Base-by-base conservation (phyloP, 306 rosid species). In the Echinosophora koreensis region DNA sequence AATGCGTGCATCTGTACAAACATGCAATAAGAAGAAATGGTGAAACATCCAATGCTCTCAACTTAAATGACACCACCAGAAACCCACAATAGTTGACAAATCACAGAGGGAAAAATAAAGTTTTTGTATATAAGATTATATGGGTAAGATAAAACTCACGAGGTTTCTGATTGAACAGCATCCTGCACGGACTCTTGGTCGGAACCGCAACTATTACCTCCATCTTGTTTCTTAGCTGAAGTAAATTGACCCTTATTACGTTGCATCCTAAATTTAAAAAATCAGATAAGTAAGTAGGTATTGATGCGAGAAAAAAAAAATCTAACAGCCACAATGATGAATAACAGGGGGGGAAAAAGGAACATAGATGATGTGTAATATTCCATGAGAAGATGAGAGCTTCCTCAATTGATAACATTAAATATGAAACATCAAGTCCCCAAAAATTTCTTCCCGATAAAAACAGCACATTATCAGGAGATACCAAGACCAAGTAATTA, bases 181-280 rank as follows among this genome's bases (percentile, higher is more conserved):
- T 90, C 97, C 71, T 88, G 98, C 57, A 89, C 93, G 0, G 87
- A 84, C 83, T 94, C 98, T 42, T 81, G 92, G 80, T 86, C 90
- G 66, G 82, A 14, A 52, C 83, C 92, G 86, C 87, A 89, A 77
- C 90, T 77, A 67, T 78, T 88, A 37, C 82, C 72, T 87, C 98
- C 97, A 54, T 94, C 97, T 70, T 91, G 84, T 86, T 84, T 92
- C 88, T 90, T 94, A 35, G 97, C 15, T 57, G 97, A 94, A 80
- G 97, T 87, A 86, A 94, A 94, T 54, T 94, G 98, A 28, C 98
- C 98, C 87, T 94, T 94, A 78, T 87, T 94, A 55, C 98, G 98
- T 69, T 92, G 95, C 98, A 94, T 94, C 93, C 98, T 94, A 64
- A 77, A 86, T 65, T 79, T 47, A 77, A 51, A 51, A 66, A 61